These are phyloP conservation scores for Trametes gibbosa DNA, from an alignment of 768 basidiomycete species.

Conservation along the genomic window DNA sequence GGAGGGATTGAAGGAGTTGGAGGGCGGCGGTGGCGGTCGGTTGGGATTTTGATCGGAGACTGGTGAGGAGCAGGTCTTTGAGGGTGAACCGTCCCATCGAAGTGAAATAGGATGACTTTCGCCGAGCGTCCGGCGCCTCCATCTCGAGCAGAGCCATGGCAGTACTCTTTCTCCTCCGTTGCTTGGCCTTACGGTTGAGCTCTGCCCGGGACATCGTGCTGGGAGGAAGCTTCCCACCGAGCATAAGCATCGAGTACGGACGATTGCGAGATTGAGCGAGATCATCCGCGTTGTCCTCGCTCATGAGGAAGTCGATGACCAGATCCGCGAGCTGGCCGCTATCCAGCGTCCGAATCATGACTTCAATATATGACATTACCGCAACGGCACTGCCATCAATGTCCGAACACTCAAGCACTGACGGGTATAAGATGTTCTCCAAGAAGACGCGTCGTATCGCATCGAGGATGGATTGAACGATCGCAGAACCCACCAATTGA, in stretches of 20 bases:
- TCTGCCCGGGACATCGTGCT: conserved; percentile 28
- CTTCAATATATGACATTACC: conserved; percentile 92
- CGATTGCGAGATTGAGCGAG: conserved; percentile 45
- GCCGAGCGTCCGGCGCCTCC: conserved; percentile 71
- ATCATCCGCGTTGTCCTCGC: conserved; percentile 74
- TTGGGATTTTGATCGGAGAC: conserved; percentile 65
- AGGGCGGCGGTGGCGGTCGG: conserved; percentile 73
- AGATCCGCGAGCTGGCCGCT: conserved; percentile 66
- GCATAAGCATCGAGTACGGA: conserved; percentile 40
- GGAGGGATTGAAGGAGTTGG: conserved; percentile 75
- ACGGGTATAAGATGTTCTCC: conserved; percentile 90
- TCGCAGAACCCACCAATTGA: conserved; percentile 69
- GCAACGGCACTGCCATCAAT: conserved; percentile 93
- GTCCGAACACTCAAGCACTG: conserved; percentile 90
- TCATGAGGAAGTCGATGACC: conserved; percentile 76
- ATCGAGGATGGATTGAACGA: conserved; percentile 80
- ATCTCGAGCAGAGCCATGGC: conserved; percentile 90
- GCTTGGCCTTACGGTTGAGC: conserved; percentile 43
- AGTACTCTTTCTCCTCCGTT: conserved; percentile 72
- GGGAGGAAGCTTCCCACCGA: conserved; percentile 35
- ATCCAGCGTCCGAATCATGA: conserved; percentile 75
- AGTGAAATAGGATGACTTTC: conserved; percentile 79
- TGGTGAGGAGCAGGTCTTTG: conserved; percentile 82
- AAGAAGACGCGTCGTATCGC: conserved; percentile 85
- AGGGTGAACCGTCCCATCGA: conserved; percentile 87